Base-by-base conservation (phyloP, 148 eudicot species). In the Suaeda aralocaspica region DNA sequence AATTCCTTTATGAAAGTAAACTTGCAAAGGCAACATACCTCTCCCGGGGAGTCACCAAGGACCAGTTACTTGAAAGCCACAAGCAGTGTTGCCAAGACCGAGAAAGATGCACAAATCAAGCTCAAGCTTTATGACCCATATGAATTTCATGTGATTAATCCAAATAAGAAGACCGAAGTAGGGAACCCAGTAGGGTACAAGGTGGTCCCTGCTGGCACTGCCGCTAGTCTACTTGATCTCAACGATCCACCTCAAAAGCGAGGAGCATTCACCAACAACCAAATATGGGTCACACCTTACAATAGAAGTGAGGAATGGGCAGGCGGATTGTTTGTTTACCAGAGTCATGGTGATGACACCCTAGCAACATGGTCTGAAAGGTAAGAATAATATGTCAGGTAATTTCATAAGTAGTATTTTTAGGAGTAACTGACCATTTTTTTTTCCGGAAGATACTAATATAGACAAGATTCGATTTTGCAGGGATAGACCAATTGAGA, bases 121-220 rank as follows among this genome's bases (percentile, higher is more conserved):
- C 87, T 95, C 75, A 91, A 91, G 73, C 88, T 95, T 5, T 91
- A 91, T 41, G 87, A 89, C 52, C 99, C 99, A 1, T 78, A 76
- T 0, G 99, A 95, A 42, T 95, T 89, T 71, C 99, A 95, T 10
- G 74, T 89, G 56, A 60, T 95, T 48, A 95, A 95, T 70, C 96
- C 96, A 1, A 69, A 78, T 22, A 89, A 91, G 74, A 82, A 71
- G 79, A 87, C 99, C 0, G 76, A 86, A 18, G 89, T 95, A 0
- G 99, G 99, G 18, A 95, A 95, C 78, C 92, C 94, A 2, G 90
- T 85, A 21, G 99, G 99, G 26, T 95, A 95, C 72, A 95, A 95
- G 85, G 83, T 95, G 26, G 97, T 95, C 48, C 92, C 97, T 0
- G 84, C 80, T 56, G 96, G 90, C 56, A 95, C 97, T 0, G 99